Evolutionary conservation across 192 early-diverging fungal genomes (phyloP).

Genomic region (Coemansia sp.): DNA sequence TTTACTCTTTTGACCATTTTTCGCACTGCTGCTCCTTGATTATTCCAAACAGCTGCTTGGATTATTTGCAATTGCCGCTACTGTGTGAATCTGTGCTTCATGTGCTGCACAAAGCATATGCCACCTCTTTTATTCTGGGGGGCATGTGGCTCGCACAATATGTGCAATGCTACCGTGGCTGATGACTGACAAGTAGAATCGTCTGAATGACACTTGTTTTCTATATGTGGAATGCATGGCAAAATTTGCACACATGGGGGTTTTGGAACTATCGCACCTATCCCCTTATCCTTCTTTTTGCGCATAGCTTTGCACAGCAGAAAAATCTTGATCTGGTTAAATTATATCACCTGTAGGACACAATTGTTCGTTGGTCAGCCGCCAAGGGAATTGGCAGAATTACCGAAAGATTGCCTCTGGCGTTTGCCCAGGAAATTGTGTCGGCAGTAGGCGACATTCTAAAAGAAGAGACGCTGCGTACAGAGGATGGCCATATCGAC

Average conservation of each 20-base stretch:
- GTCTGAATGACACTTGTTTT: no score
- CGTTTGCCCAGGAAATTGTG: constrained; percentile 81
- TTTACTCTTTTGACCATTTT: no score
- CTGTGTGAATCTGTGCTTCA: no score
- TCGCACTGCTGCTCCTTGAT: no score
- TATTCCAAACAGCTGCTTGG: no score
- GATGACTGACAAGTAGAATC: not conserved
- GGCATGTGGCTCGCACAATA: not conserved
- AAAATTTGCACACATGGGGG: no score
- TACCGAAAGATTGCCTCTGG: constrained; percentile 71
- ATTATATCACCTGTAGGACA: constrained; percentile 50
- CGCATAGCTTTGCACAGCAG: not conserved
- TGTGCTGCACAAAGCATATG: not conserved
- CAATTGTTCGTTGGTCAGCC: constrained; percentile 95
- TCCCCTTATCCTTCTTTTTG: not conserved
- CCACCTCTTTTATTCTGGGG: constrained; percentile 1
- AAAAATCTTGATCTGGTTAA: not conserved
- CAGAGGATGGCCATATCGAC: constrained; percentile 55
- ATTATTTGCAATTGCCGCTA: no score
- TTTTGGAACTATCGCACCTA: no score
- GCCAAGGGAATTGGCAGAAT: constrained; percentile 96
- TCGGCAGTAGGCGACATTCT: constrained; percentile 74
- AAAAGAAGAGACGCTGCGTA: constrained; percentile 69
- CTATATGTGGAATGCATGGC: no score
- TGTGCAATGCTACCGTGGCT: not conserved